phyloP scores from a whole-genome alignment of 176 grass and related monocot species.

The Aegilops umbellulata region DNA sequence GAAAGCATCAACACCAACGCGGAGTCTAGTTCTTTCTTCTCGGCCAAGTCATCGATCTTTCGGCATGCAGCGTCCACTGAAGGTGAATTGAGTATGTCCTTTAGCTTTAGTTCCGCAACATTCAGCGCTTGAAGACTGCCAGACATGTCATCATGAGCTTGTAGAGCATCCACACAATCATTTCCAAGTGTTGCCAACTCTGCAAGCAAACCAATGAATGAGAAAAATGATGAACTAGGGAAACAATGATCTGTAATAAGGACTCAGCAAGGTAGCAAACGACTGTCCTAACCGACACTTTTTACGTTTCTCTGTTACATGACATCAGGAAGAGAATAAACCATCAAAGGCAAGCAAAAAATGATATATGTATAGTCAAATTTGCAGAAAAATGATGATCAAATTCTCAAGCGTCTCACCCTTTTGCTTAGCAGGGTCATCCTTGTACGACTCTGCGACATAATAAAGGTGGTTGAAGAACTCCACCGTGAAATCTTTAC shows the following conservation, averaged over 20 bases:
- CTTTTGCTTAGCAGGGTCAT: slow-evolving; percentile 53
- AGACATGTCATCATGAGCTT: slow-evolving; percentile 72
- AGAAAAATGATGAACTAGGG: neutral
- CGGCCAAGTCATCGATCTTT: slow-evolving; percentile 90
- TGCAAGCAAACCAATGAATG: slow-evolving; percentile 28
- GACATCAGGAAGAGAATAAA: neutral
- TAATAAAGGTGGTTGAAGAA: slow-evolving; percentile 86
- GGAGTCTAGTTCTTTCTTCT: slow-evolving; percentile 84
- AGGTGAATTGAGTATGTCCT: slow-evolving; percentile 81
- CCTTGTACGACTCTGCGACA: slow-evolving; percentile 74
- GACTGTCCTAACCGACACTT: neutral
- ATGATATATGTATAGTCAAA: neutral
- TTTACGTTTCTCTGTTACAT: neutral
- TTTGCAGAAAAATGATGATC: neutral
- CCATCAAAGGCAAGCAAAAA: neutral
- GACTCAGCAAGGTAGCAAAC: neutral
- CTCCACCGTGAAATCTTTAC: slow-evolving; percentile 93
- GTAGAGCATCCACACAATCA: slow-evolving; percentile 68
- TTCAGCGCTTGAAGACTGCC: slow-evolving; percentile 63
- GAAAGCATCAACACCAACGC: slow-evolving; percentile 68
- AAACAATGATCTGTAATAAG: neutral
- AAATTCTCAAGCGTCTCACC: slow-evolving; percentile 39
- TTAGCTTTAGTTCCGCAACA: slow-evolving; percentile 71
- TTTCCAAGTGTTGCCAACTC: slow-evolving; percentile 80
- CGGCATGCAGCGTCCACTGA: slow-evolving; percentile 59